Evolutionary conservation across 306 rosid genomes (phyloP).

Genomic region (Castanea sativa): DNA sequence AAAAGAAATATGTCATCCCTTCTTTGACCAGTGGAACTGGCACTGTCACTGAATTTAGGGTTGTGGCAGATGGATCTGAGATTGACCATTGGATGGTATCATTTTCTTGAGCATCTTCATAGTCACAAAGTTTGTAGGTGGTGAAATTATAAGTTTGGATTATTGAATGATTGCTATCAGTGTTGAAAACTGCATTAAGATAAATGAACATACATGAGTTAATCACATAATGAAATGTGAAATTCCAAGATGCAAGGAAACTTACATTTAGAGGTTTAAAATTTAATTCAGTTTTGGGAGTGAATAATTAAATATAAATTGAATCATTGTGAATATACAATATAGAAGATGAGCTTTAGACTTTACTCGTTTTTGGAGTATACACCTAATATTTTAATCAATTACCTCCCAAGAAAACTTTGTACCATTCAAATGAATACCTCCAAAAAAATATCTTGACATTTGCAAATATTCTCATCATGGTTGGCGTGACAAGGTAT

Average conservation of each 20-base stretch:
- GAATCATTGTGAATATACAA: not conserved
- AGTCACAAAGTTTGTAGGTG: slow-evolving; percentile 71
- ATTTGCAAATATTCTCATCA: no score
- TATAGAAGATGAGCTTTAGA: not conserved
- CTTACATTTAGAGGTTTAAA: no score
- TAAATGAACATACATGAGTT: not conserved
- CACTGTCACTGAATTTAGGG: slow-evolving; percentile 43
- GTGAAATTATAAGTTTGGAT: slow-evolving; percentile 71
- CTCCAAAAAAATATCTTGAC: no score
- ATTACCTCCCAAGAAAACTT: no score
- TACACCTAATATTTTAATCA: no score
- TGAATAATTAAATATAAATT: not conserved
- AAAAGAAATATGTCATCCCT: slow-evolving; percentile 69
- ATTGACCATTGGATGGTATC: slow-evolving; percentile 71
- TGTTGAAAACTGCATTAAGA: slow-evolving; percentile 69
- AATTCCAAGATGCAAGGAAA: no score
- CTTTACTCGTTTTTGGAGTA: no score
- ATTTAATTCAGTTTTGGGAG: no score
- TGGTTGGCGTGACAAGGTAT: no score
- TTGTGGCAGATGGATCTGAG: slow-evolving; percentile 52
- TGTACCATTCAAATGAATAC: no score
- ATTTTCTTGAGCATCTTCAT: slow-evolving; percentile 55
- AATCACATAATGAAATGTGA: not conserved
- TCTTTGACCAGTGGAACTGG: slow-evolving; percentile 67
- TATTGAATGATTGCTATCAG: slow-evolving; percentile 74